Base-by-base conservation (phyloP, 1,284 basidiomycete species). In the Vanrija humicola region DNA sequence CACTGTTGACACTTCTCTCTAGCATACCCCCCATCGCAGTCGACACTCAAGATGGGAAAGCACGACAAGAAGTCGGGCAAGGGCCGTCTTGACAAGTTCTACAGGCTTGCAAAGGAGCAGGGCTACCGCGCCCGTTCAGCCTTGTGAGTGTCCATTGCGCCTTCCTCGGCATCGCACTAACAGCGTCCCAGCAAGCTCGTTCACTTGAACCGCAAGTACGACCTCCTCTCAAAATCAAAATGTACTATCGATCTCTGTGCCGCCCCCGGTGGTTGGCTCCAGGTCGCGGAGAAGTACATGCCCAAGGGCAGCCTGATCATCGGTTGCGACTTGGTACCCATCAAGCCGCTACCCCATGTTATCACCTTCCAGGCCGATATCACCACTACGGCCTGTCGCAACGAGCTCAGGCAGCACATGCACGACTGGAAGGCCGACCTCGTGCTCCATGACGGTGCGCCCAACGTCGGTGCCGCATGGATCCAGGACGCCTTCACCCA, bases 371-470 rank as follows among this genome's bases (percentile, higher is more conserved):
- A 90, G 39, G 83, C 93, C 58, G 96, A 99, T 72, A 98, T 99
- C 70, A 98, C 96, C 21, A 97, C 93, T 5, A 80, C 86, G 10
- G 84, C 88, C 58, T 99, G 96, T 77, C 86, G 96, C 54, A 86
- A 89, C 70, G 84, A 88, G 62, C 85, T 99, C 52, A 86, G 90
- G 48, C 80, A 80, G 40, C 91, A 97, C 76, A 80, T 98, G 62
- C 98, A 98, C 77, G 94, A 98, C 76, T 98, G 96, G 95, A 96
- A 94, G 78, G 96, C 96, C n/a, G 96, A 99, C 74, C 85, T 98
- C 53, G 94, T 99, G n/a, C 83, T 99, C 53, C 96, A 99, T 77
- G 96, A 99, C 78, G 96, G 96, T 82, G 96, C 96, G 43, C 96
- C 96, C 43, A 99, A 99, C 75, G 96, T 99, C 76, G 96, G 96